Evolutionary conservation across 306 rosid species (phyloP), one percentile per base, ranked within the genome.

Genomic region (Cucurbita ficifolia): DNA sequence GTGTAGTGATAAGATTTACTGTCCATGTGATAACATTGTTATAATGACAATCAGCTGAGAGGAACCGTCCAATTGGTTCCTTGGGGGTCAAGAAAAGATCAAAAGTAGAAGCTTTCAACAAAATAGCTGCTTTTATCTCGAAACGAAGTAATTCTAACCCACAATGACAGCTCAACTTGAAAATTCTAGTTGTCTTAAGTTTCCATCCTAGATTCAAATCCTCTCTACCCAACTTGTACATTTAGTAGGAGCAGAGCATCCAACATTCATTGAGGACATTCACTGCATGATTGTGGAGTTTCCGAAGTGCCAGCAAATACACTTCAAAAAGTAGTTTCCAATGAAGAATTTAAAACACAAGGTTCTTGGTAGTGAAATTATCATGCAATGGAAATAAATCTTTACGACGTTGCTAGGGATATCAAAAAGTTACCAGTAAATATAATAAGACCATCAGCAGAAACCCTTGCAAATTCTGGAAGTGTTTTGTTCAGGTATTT

Each of bases 391-490:
- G 8, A 69, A 69, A 68, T 1, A 7, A 3, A 68, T 68, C 24
- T 10, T 53, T 5, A 72, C 10, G 49, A 33, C n/a, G 63, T 52
- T 33, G 50, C 59, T 72, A 72, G 46, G n/a, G 63, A 13, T 72
- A 36, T 72, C 56, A 58, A 45, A 16, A 24, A 18, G 69, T 51
- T 85, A 88, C 96, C 98, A 74, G 96, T 70, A 74, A 92, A 90
- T 71, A 90, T 81, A 76, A 90, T 83, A 58, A 92, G 69, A 70
- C 93, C 96, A 69, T 82, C 89, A 48, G 86, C 38, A 71, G 98
- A 89, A 49, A 92, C 89, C 76, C 96, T 88, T 19, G 87, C 96
- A 22, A 90, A 80, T 78, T 92, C 98, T 12, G 96, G 96, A 81
- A 92, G 93, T 42, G 96, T 90, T 86, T 45, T 87, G 85, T 90